Conservation (phyloP, 1,284 basidiomycete genomes). For the Cutaneotrichosporon sp. region DNA sequence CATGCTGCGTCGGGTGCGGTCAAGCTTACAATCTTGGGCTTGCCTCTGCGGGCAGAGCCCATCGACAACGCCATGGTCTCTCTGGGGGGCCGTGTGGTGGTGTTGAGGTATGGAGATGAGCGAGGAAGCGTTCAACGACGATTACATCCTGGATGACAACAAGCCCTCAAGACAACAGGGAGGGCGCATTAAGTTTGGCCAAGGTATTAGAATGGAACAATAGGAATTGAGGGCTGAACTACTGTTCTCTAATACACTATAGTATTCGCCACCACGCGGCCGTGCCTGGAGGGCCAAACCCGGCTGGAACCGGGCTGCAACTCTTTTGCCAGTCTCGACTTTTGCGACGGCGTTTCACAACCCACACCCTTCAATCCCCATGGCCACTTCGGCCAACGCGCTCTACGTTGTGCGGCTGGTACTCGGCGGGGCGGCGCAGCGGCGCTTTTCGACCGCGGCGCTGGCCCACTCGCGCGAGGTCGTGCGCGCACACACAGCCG, state of each 20-base stretch:
- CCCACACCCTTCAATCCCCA: background rate
- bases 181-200: too few relatives aligned
- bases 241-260: too few relatives aligned
- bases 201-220: too few relatives aligned
- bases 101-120: background rate
- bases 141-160: background rate
- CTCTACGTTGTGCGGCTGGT: conserved; percentile 22
- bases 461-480: background rate
- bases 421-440: background rate
- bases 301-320: too few relatives aligned
- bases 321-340: background rate
- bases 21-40: conserved; percentile 41
- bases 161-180: too few relatives aligned
- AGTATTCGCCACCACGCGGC: too few relatives aligned
- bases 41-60: conserved; percentile 36
- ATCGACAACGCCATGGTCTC: conserved; percentile 30
- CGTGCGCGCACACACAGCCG: too few relatives aligned
- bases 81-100: background rate
- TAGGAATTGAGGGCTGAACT: too few relatives aligned
- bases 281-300: too few relatives aligned
- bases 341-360: background rate
- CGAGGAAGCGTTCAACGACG: background rate
- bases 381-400: conserved; percentile 16
- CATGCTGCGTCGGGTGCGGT: background rate
- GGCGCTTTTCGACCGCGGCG: conserved; percentile 4